Evolutionary conservation across 2,329 filamentous ascomycete genomes (phyloP).

Genomic region (Penicillium verrucosum): DNA sequence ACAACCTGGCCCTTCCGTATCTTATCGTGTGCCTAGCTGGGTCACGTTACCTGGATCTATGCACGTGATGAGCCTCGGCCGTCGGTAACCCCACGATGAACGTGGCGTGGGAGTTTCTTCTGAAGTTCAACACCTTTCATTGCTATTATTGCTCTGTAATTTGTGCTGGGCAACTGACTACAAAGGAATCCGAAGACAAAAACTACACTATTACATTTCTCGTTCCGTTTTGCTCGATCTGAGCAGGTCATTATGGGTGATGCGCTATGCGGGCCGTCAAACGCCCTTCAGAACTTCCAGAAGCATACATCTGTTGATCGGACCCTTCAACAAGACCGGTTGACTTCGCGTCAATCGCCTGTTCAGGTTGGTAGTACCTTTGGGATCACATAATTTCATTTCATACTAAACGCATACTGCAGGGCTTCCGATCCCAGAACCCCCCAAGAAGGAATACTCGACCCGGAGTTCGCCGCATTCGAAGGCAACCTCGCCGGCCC

Average conservation of each 20-base stretch:
- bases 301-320: conserved; percentile 67
- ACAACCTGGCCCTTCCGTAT: conserved; percentile 28
- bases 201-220: background rate
- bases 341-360: conserved; percentile 54
- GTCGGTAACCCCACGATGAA: conserved; percentile 17
- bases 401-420: conserved; percentile 14
- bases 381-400: background rate
- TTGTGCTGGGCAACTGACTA: background rate
- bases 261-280: conserved; percentile 70
- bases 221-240: background rate
- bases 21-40: conserved; percentile 20
- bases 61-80: conserved; percentile 23
- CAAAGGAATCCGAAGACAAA: too few relatives aligned
- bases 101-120: conserved; percentile 2
- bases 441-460: conserved; percentile 54
- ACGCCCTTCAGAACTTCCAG: conserved; percentile 69
- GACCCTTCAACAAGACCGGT: conserved; percentile 69
- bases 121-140: background rate
- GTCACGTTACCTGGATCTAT: conserved; percentile 12
- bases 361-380: conserved; percentile 43
- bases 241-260: conserved; percentile 55
- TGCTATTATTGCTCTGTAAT: background rate
- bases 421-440: conserved; percentile 63
- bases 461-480: conserved; percentile 68
- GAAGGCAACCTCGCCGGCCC: conserved; percentile 44